These are phyloP conservation scores for Penicillium olsonii DNA, from an alignment of 2,329 filamentous ascomycete genomes.

Conservation along the genomic window DNA sequence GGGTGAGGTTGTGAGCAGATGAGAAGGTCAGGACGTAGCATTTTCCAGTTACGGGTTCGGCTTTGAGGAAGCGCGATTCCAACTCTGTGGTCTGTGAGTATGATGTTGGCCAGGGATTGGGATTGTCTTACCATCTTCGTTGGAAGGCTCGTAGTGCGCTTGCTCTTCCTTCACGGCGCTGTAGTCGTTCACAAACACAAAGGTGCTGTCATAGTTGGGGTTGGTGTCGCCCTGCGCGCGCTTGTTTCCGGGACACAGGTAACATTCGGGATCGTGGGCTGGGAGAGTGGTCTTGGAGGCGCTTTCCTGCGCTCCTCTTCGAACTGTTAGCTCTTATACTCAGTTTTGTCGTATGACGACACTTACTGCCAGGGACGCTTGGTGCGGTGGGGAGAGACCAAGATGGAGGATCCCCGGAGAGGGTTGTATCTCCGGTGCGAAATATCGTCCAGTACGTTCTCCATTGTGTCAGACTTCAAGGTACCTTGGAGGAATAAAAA, in stretches of 20 bases:
- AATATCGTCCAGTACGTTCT: constrained; percentile 86
- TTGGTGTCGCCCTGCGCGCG: constrained; percentile 85
- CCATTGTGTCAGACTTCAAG: constrained; percentile 53
- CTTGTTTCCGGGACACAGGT: constrained; percentile 88
- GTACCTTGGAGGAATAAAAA: constrained; percentile 14
- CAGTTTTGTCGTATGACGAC: neutral
- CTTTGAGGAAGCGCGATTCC: constrained; percentile 74
- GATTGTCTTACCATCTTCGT: constrained; percentile 49
- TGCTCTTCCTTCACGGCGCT: constrained; percentile 95
- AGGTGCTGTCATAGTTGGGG: constrained; percentile 81
- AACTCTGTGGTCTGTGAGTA: constrained; percentile 55
- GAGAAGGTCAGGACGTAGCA: constrained; percentile 98
- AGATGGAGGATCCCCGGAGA: constrained; percentile 83
- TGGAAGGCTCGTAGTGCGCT: constrained; percentile 66
- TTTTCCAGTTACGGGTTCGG: constrained; percentile 85
- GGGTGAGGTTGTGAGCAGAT: constrained; percentile 82
- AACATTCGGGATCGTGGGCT: constrained; percentile 86
- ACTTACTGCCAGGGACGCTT: constrained; percentile 97
- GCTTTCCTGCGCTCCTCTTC: constrained; percentile 74
- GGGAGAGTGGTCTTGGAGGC: constrained; percentile 70
- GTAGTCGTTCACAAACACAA: constrained; percentile 96
- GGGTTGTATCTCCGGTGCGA: constrained; percentile 94
- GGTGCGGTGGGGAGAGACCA: constrained; percentile 93
- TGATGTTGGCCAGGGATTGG: neutral
- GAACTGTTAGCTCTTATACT: neutral